These are phyloP conservation scores for Chaetomiaceae sp. DNA, from an alignment of 2,329 filamentous ascomycete genomes.

Conservation along the genomic window DNA sequence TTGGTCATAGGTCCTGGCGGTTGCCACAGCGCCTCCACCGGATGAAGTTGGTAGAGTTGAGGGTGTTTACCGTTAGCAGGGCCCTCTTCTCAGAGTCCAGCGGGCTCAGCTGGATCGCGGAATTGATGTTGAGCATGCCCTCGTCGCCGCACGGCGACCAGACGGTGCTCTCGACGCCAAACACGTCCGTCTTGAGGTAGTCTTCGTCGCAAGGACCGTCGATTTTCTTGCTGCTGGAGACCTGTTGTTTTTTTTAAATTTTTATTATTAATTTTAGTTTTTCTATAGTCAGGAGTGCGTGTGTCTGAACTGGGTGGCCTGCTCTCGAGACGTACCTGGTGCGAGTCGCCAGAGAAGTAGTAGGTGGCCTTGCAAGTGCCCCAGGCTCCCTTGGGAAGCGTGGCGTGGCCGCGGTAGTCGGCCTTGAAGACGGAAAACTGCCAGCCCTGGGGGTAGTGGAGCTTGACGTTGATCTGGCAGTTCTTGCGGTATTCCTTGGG, in stretches of 20 bases:
- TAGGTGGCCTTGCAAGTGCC: conserved; percentile 50
- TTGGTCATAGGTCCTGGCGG: neutral
- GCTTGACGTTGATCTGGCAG: conserved; percentile 50
- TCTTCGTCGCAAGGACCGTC: conserved; percentile 38
- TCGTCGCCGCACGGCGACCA: conserved; percentile 50
- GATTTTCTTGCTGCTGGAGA: conserved; percentile 38
- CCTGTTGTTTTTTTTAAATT: too few species aligned
- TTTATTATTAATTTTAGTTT: too few species aligned
- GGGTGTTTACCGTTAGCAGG: conserved; percentile 28
- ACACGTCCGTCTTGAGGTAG: conserved; percentile 43
- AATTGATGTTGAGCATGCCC: conserved; percentile 51
- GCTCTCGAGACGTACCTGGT: too few species aligned
- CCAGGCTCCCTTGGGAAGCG: conserved; percentile 41
- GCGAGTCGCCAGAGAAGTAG: conserved; percentile 47
- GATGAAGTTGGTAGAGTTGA: conserved; percentile 1
- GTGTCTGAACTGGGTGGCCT: too few species aligned
- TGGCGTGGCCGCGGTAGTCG: conserved; percentile 49
- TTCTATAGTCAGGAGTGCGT: too few species aligned
- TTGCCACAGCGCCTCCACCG: conserved; percentile 8
- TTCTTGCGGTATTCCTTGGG: conserved; percentile 46
- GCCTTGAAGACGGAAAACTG: conserved; percentile 50
- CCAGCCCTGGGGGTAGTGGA: conserved; percentile 48
- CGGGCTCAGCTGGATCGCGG: conserved; percentile 38
- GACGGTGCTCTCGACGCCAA: conserved; percentile 42
- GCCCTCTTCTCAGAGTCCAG: conserved; percentile 20